Percentiles rank a stretch among this genome's conserved stretches.
Evolutionary conservation across 176 grass and related monocot genomes (phyloP).

Genomic region (Rhynchospora tenuis): DNA sequence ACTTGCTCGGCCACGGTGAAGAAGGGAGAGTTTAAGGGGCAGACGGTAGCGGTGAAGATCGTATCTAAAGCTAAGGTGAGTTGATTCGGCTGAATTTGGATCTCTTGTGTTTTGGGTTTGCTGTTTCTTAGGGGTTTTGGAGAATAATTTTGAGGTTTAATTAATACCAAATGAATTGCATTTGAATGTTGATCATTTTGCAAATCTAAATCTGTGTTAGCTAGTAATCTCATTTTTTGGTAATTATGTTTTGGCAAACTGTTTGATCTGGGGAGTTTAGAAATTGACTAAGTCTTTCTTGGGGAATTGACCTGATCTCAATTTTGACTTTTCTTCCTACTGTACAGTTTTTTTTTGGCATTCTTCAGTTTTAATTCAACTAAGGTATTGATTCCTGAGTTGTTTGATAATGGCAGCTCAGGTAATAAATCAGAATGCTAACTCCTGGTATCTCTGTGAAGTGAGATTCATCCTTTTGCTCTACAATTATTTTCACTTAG

Average conservation of each 20-base stretch:
- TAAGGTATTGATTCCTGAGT: background rate
- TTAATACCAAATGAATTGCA: background rate
- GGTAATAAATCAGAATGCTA: background rate
- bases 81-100: background rate
- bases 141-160: background rate
- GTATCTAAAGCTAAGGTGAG: conserved; percentile 96
- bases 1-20: conserved; percentile 76
- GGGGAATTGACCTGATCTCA: conserved; percentile 12
- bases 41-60: conserved; percentile 86
- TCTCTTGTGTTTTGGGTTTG: conserved; percentile 21
- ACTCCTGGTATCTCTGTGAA: background rate
- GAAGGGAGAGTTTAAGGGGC: conserved; percentile 88
- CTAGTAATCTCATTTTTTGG: background rate
- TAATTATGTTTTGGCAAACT: background rate
- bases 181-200: background rate
- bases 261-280: background rate
- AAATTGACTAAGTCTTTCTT: conserved; percentile 1
- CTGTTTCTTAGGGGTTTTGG: background rate
- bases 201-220: background rate
- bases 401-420: background rate
- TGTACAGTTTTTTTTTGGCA: background rate
- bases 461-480: background rate
- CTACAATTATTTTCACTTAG: background rate
- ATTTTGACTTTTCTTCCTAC: background rate
- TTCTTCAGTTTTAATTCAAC: background rate